Percentiles rank a stretch among this genome's conserved stretches.
These are phyloP conservation scores for Pseudomonodictys pantanalensis DNA, from an alignment of 495 filamentous ascomycete genomes.

Conservation along the genomic window DNA sequence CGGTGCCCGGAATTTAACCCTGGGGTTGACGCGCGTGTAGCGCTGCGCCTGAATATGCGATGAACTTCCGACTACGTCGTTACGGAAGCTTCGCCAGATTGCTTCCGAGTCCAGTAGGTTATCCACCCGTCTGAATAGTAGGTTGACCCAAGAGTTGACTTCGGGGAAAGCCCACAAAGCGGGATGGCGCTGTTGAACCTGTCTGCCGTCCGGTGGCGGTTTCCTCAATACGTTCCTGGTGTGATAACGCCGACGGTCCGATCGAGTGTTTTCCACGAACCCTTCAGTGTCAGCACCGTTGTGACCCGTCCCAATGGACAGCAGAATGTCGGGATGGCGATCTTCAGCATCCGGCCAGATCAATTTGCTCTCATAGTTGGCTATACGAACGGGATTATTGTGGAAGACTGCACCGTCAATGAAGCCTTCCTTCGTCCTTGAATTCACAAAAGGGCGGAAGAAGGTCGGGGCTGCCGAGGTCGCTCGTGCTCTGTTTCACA, in stretches of 20 bases:
- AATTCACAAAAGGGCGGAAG: slow-evolving; percentile 49
- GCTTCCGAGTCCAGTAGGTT: not conserved
- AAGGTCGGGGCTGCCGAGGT: slow-evolving; percentile 47
- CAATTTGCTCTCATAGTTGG: slow-evolving; percentile 47
- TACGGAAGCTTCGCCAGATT: not conserved
- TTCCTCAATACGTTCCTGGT: not conserved
- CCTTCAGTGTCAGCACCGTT: slow-evolving; percentile 3
- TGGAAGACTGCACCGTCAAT: slow-evolving; percentile 48
- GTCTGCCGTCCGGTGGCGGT: not conserved
- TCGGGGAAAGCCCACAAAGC: not conserved
- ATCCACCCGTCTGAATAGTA: not conserved
- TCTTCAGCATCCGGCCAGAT: slow-evolving; percentile 48
- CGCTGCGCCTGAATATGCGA: not conserved
- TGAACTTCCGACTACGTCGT: not conserved
- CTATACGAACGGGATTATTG: slow-evolving; percentile 50
- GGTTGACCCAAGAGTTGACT: slow-evolving; percentile 8
- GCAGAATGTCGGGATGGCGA: slow-evolving; percentile 46
- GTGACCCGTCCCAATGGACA: slow-evolving; percentile 47
- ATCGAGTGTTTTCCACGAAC: not conserved
- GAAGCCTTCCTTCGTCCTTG: slow-evolving; percentile 41
- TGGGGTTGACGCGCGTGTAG: not conserved
- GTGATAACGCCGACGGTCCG: not conserved
- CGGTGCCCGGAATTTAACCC: not conserved
- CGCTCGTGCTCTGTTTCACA: slow-evolving; percentile 41
- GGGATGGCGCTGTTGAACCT: not conserved